A percentile compares a stretch with the other conserved stretches of the same genome.
phyloP scores from a whole-genome alignment of 148 eudicot genomes.

The Rhododendron henanense region DNA sequence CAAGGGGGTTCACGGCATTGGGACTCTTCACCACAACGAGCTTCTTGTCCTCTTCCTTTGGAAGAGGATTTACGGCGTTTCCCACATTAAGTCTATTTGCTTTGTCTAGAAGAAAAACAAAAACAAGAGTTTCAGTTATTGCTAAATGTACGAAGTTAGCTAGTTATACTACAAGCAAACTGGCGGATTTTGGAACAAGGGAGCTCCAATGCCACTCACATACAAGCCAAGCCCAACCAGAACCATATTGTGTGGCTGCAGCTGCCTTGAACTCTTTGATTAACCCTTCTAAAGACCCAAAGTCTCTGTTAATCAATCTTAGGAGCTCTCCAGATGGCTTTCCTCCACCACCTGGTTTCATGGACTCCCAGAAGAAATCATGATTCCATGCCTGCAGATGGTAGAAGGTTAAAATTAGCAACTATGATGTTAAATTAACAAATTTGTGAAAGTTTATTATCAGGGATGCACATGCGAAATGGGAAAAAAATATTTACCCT shows the following conservation, averaged over 20 bases:
- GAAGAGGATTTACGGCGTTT: constrained; percentile 74
- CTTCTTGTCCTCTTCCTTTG: constrained; percentile 83
- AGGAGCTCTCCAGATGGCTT: constrained; percentile 85
- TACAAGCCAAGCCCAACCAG: constrained; percentile 99
- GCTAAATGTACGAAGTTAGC: neutral
- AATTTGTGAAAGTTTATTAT: neutral
- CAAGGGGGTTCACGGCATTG: constrained; percentile 92
- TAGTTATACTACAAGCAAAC: neutral
- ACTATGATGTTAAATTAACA: neutral
- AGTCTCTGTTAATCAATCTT: constrained; percentile 70
- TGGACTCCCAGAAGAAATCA: constrained; percentile 92
- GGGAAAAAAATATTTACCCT: neutral
- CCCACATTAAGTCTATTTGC: constrained; percentile 58
- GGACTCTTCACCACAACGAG: constrained; percentile 88
- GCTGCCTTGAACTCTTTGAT: constrained; percentile 73
- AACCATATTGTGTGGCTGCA: constrained; percentile 91
- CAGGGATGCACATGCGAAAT: neutral
- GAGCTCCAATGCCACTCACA: constrained; percentile 45
- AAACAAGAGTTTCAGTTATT: neutral
- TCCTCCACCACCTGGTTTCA: constrained; percentile 95
- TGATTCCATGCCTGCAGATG: constrained; percentile 82
- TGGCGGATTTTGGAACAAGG: neutral
- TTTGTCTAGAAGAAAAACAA: constrained; percentile 49
- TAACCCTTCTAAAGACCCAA: constrained; percentile 80
- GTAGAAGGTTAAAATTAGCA: neutral